Percentiles rank a stretch among this genome's conserved stretches.
Conservation (phyloP, 495 filamentous ascomycete species). For the Pyronema domesticum region DNA sequence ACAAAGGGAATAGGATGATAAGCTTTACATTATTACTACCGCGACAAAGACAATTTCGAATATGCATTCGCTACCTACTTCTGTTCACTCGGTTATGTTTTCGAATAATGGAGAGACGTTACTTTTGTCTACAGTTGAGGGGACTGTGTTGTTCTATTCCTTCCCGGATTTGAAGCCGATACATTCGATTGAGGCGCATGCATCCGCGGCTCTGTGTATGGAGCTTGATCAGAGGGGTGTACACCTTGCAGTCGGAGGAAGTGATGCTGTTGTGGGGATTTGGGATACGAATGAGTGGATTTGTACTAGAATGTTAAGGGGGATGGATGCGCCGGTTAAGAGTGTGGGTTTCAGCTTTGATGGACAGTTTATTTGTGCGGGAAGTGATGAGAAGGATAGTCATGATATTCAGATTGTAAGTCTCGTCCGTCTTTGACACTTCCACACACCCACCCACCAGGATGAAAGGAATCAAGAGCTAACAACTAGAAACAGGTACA, state of each 20-base stretch:
- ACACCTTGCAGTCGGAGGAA: constrained; percentile 74
- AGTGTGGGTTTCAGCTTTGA: constrained; percentile 44
- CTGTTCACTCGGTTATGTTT: constrained; percentile 51
- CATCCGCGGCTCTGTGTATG: constrained; percentile 21
- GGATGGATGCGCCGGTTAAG: constrained; percentile 59
- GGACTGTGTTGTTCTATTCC: constrained; percentile 59
- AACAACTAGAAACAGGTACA: constrained; percentile 42
- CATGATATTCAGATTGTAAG: constrained; percentile 53
- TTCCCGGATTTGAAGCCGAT: constrained; percentile 43
- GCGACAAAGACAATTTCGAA: constrained; percentile 29
- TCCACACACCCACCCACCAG: neutral
- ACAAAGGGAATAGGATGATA: constrained; percentile 48
- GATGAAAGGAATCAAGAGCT: constrained; percentile 4
- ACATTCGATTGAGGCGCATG: constrained; percentile 22
- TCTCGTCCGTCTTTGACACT: constrained; percentile 1
- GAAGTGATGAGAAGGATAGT: constrained; percentile 67
- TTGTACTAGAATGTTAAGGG: constrained; percentile 60
- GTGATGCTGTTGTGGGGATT: constrained; percentile 70
- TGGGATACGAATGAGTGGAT: constrained; percentile 93
- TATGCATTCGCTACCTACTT: constrained; percentile 53
- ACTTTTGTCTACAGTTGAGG: constrained; percentile 69
- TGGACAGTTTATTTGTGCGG: constrained; percentile 63
- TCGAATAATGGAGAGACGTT: constrained; percentile 54
- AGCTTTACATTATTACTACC: constrained; percentile 19
- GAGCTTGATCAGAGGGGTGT: constrained; percentile 22